phyloP scores from a whole-genome alignment of 768 basidiomycete genomes.

The Tricholoma saponaceum region DNA sequence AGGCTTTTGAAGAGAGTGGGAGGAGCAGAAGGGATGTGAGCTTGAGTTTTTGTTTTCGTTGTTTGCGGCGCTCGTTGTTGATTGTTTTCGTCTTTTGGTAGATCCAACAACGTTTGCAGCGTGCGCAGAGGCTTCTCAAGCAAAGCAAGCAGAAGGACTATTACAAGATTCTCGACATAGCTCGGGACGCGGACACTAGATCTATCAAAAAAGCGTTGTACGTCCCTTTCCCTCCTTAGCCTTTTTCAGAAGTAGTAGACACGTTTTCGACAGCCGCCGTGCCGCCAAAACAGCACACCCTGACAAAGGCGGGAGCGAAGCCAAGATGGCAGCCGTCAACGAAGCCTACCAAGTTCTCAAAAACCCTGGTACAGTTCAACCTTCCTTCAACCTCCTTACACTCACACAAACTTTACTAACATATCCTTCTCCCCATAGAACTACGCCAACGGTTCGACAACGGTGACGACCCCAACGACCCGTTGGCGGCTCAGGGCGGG shows the following conservation, averaged over 20 bases:
- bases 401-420: too few species aligned
- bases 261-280: constrained; percentile 50
- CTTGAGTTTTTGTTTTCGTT: constrained; percentile 5
- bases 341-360: constrained; percentile 94
- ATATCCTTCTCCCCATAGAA: constrained; percentile 53
- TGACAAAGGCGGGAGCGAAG: constrained; percentile 91
- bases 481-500: constrained; percentile 56
- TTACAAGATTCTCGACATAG: constrained; percentile 90
- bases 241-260: neutral
- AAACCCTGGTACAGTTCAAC: constrained; percentile 54
- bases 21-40: constrained; percentile 69
- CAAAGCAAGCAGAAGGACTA: constrained; percentile 93
- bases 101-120: constrained; percentile 69
- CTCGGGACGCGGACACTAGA: constrained; percentile 81
- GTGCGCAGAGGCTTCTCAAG: constrained; percentile 83
- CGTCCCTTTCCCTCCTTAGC: constrained; percentile 23
- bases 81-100: constrained; percentile 21
- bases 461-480: constrained; percentile 96
- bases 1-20: constrained; percentile 82
- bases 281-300: constrained; percentile 85
- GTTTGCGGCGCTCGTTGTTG: neutral
- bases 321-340: constrained; percentile 92
- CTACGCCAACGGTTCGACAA: constrained; percentile 85
- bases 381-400: neutral
- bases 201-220: constrained; percentile 96